A percentile compares a stretch with the other conserved stretches of the same genome.
phyloP scores from a whole-genome alignment of 257 asterid species.

The Capsicum rhomboideum region DNA sequence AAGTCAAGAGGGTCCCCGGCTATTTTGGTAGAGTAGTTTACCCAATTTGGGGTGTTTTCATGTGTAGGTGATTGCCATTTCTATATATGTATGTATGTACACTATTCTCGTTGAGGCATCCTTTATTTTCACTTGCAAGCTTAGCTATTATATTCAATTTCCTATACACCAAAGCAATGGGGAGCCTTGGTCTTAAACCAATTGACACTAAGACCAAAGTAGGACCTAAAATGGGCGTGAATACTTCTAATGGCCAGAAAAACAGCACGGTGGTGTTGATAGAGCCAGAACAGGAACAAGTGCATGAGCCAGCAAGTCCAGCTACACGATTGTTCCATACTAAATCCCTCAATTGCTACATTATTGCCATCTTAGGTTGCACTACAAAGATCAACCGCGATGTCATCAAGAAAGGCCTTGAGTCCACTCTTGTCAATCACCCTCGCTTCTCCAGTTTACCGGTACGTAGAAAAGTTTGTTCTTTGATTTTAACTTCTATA shows the following conservation, averaged over 20 bases:
- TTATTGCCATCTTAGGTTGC: conserved; percentile 26
- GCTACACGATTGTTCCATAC: conserved; percentile 32
- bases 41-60: no score
- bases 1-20: neutral
- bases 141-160: neutral
- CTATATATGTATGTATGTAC: neutral
- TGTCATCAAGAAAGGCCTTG: conserved; percentile 12
- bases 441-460: conserved; percentile 40
- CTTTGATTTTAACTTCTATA: neutral
- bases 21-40: neutral
- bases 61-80: neutral
- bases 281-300: neutral
- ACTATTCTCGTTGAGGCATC: neutral
- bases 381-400: conserved; percentile 14
- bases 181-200: neutral
- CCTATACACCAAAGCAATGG: neutral
- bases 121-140: neutral
- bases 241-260: neutral
- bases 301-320: conserved; percentile 30
- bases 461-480: neutral
- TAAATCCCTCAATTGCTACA: conserved; percentile 8
- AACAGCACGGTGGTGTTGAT: neutral
- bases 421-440: conserved; percentile 24
- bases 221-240: no score
- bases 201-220: neutral